Evolutionary conservation across 768 basidiomycete species (phyloP).

Genomic region (Trametes cingulata): DNA sequence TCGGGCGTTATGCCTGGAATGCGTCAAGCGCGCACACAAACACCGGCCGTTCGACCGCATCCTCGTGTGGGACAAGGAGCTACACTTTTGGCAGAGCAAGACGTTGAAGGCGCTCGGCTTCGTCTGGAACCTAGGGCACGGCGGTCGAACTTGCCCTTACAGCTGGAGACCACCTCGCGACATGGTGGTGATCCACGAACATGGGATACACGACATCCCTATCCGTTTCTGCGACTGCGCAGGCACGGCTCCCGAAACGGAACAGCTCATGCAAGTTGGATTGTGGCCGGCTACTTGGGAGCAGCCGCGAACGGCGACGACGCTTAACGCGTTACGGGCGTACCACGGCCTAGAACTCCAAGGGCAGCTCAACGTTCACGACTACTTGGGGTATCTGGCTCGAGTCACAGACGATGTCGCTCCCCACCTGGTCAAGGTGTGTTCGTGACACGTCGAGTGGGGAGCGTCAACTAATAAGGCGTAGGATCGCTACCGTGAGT

Average conservation of each 20-base stretch:
- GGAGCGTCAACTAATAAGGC: too few relatives aligned
- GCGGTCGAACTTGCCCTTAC: background rate
- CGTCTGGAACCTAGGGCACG: background rate
- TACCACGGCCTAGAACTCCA: background rate
- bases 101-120: background rate
- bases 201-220: background rate
- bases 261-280: background rate
- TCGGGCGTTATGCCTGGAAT: background rate
- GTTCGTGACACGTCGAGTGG: background rate
- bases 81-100: background rate
- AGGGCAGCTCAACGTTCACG: constrained; percentile 5
- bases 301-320: background rate
- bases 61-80: background rate
- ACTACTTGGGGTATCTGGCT: background rate
- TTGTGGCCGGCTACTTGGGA: constrained; percentile 4
- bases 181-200: constrained; percentile 1
- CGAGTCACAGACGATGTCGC: background rate
- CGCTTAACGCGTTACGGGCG: background rate
- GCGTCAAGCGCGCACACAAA: background rate
- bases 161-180: background rate
- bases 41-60: background rate
- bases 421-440: background rate
- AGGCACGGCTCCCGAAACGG: background rate
- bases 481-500: constrained; percentile 9
- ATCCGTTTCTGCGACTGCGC: background rate